Base-by-base conservation (phyloP, 495 filamentous ascomycete genomes). In the Xylaria scruposa region DNA sequence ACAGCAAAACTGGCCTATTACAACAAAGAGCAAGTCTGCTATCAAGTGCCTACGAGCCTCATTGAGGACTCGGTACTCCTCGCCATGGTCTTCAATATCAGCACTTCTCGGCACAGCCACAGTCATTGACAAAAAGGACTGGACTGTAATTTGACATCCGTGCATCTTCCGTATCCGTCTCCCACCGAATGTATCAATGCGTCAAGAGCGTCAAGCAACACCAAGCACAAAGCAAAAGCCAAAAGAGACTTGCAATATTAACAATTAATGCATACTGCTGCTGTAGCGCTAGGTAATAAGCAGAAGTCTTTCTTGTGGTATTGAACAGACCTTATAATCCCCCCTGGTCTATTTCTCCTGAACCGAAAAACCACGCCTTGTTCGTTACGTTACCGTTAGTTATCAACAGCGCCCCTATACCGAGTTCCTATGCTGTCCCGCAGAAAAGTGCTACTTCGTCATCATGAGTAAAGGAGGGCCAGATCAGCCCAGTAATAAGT, bases 61-160 rank as follows among this genome's bases (percentile, higher is more conserved):
- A 42, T 70, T 75, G 74, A 38, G 36, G 75, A 58, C 77, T 70
- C 77, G 77, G 77, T 79, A 79, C 77, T 79, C 69, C 77, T 79
- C 75, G 75, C 69, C 70, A 79, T 78, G 77, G 49, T 64, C 71
- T 81, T 86, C 75, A 72, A 79, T 88, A 81, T 88, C 83, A 90
- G 86, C 87, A 89, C 87, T 88, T 88, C 85, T 95, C 92, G 94
- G 94, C 94, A 93, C 94, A 95, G 93, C 90, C 85, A 83, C 89
- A 94, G 92, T 88, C 92, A 97, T 92, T 81, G 84, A 86, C 83
- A 86, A 83, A n/a, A 65, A 76, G 86, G 85, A 91, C 83, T 87
- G 89, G 86, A 91, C 93, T 94, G 94, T 90, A 97, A 97, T 97
- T 97, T 97, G 94, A 97, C 94, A 97, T 97, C 93, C 91, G 93